A percentile compares a stretch with the other conserved stretches of the same genome.
Evolutionary conservation across 106 monocot species (phyloP).

Genomic region (Hemerocallis citrina): DNA sequence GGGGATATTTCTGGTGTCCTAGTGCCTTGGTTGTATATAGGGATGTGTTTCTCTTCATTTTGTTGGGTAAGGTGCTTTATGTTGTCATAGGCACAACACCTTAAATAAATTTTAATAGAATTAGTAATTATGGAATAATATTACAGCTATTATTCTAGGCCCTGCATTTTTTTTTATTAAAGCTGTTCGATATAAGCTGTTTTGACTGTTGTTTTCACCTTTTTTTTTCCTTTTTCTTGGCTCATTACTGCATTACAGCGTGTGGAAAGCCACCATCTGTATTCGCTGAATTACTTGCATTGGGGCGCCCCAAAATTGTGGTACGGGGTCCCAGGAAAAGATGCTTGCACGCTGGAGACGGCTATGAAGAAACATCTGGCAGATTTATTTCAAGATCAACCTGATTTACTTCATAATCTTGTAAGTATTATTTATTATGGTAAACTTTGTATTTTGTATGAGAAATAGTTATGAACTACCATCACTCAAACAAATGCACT

Average conservation of each 20-base stretch:
- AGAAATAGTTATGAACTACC: too few species aligned
- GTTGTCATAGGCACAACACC: conserved; percentile 3
- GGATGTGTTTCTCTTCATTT: conserved; percentile 80
- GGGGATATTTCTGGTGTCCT: conserved; percentile 58
- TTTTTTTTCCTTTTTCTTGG: too few species aligned
- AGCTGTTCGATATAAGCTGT: too few species aligned
- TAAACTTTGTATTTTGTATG: neutral
- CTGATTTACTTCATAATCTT: conserved; percentile 64
- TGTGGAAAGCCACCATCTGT: conserved; percentile 75
- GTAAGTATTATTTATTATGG: conserved; percentile 28
- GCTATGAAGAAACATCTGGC: conserved; percentile 63
- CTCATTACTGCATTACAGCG: too few species aligned
- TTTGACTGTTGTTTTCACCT: too few species aligned
- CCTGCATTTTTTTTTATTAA: too few species aligned
- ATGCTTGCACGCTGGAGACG: conserved; percentile 52
- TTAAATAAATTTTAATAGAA: too few species aligned
- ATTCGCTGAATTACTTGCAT: conserved; percentile 70
- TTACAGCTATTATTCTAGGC: too few species aligned
- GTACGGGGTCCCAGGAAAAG: conserved; percentile 63
- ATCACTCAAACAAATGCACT: too few species aligned
- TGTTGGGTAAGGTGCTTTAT: conserved; percentile 54
- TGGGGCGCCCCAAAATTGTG: conserved; percentile 68
- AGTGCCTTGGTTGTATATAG: conserved; percentile 65
- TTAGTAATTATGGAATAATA: too few species aligned
- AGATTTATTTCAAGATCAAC: conserved; percentile 60